These are phyloP conservation scores for Populus alba DNA, from an alignment of 345 rosid genomes.

Conservation along the genomic window DNA sequence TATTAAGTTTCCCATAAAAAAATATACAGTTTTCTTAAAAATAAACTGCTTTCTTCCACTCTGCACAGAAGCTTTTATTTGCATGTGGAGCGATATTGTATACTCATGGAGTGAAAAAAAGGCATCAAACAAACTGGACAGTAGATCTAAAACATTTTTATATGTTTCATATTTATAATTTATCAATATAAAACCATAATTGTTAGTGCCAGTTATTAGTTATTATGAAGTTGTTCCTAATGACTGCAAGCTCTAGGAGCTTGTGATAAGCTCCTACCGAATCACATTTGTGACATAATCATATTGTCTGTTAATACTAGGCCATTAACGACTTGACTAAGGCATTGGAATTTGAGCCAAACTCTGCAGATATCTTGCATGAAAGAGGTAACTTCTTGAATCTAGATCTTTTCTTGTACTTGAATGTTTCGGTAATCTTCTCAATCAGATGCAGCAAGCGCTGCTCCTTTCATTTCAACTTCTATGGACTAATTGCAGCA, in stretches of 20 bases:
- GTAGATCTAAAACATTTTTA: slow-evolving; percentile 1
- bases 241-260: not conserved
- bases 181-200: slow-evolving; percentile 10
- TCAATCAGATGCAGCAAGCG: not conserved
- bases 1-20: not conserved
- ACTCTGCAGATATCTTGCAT: slow-evolving; percentile 81
- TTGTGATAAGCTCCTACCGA: not conserved
- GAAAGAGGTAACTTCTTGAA: slow-evolving; percentile 72
- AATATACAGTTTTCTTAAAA: not conserved
- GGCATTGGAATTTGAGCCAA: slow-evolving; percentile 85
- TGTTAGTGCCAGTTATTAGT: slow-evolving; percentile 11
- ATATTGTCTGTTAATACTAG: slow-evolving; percentile 43
- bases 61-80: slow-evolving; percentile 1
- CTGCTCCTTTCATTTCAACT: not conserved
- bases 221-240: not conserved
- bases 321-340: slow-evolving; percentile 86
- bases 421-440: not conserved
- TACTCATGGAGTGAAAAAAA: slow-evolving; percentile 1
- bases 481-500: not conserved
- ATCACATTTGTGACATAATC: slow-evolving; percentile 1
- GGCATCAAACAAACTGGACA: not conserved
- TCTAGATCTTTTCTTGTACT: not conserved
- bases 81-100: not conserved
- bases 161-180: not conserved
- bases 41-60: slow-evolving; percentile 15